phyloP scores from a whole-genome alignment of 306 rosid species.

The Geum urbanum region DNA sequence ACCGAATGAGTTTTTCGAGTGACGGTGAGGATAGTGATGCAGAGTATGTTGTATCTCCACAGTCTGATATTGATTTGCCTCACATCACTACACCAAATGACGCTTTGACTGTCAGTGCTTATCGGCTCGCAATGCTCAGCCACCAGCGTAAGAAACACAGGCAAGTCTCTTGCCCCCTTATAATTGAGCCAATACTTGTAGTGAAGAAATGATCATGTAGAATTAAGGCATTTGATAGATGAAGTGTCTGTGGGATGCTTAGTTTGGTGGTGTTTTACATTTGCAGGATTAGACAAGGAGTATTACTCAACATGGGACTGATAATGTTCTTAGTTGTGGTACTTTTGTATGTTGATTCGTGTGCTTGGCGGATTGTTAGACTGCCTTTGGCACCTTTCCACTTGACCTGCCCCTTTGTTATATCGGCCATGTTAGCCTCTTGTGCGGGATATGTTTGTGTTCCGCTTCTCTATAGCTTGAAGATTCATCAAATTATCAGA shows the following conservation, averaged over 20 bases:
- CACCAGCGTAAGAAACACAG: slow-evolving; percentile 51
- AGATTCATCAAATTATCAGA: slow-evolving; percentile 55
- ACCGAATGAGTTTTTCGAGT: slow-evolving; percentile 50
- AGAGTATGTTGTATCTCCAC: slow-evolving; percentile 47
- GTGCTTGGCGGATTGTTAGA: slow-evolving; percentile 87
- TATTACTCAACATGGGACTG: slow-evolving; percentile 56
- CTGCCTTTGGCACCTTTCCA: slow-evolving; percentile 72
- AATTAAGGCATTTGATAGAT: too few relatives aligned
- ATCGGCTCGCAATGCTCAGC: slow-evolving; percentile 65
- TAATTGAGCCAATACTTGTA: too few relatives aligned
- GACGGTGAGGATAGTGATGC: slow-evolving; percentile 72
- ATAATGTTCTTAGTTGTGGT: slow-evolving; percentile 49
- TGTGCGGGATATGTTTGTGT: slow-evolving; percentile 81
- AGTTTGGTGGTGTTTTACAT: slow-evolving; percentile 30
- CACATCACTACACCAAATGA: slow-evolving; percentile 46
- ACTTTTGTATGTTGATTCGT: slow-evolving; percentile 78
- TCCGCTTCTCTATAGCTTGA: slow-evolving; percentile 58
- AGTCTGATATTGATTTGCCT: slow-evolving; percentile 74
- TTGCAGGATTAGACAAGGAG: slow-evolving; percentile 68
- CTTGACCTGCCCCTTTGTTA: slow-evolving; percentile 74
- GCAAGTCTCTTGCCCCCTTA: slow-evolving; percentile 39
- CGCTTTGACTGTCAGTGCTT: slow-evolving; percentile 57
- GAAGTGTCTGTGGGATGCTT: neutral
- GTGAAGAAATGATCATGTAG: too few relatives aligned
- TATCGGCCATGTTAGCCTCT: slow-evolving; percentile 66